Base-by-base conservation (phyloP, 2,329 filamentous ascomycete genomes). In the Fusarium chuoi region DNA sequence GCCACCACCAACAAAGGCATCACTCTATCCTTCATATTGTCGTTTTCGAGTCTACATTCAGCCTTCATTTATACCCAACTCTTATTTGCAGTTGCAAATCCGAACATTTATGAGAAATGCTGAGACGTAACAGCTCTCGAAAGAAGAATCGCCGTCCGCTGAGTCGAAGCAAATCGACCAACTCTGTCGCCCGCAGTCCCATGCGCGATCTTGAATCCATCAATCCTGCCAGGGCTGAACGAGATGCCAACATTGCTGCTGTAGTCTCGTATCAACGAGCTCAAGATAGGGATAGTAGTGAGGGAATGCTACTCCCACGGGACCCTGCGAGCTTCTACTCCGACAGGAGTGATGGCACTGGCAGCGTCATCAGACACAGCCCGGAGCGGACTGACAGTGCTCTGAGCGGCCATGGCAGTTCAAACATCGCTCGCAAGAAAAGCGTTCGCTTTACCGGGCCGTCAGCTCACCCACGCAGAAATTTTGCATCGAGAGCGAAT, bases 241-340 rank as follows among this genome's bases (percentile, higher is more conserved):
- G 88, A 61, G 89, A 92, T 79, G 91, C 91, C 13, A 87, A 89
- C 44, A 85, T 88, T 44, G 91, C 91, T 28, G 91, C 91, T 13
- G 83, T 84, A 39, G 83, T 90, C 76, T 92, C 91, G 4, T 93
- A 89, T 77, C 79, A 83, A 12, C 85, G 87, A 67, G 87, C 88
- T n/a, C 84, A 84, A 61, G 83, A 83, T 41, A 82, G 84, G 18
- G 82, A 64, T 7, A 71, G 51, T 6, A 45, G 48, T 8, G 75
- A 77, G 33, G 70, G 74, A 55, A 52, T 67, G 54, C 17, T 28
- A 17, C 35, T 71, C 26, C 68, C 66, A 17, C 59, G 62, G 26
- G 68, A 84, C 81, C 80, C 66, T 49, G 69, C 64, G 33, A 75
- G 55, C 33, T 63, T 69, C 54, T 71, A 65, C 14, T 46, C 71